A percentile compares a stretch with the other conserved stretches of the same genome.
Conservation (phyloP, 2,329 filamentous ascomycete genomes). For the Ascochyta pisi region DNA sequence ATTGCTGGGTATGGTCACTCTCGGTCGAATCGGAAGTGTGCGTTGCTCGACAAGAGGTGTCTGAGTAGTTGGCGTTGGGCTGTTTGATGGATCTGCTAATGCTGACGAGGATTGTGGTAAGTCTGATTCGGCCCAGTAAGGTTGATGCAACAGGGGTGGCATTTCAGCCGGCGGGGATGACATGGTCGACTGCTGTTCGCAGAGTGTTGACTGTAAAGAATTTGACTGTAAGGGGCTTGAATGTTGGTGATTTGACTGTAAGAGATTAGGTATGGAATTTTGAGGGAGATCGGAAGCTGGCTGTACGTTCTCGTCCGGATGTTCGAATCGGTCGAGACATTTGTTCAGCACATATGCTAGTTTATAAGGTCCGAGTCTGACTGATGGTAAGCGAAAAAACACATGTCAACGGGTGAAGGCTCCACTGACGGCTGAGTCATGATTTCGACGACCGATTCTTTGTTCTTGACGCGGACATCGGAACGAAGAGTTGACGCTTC, state of each 20-base stretch:
- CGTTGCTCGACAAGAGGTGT: background rate
- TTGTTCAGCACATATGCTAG: slow-evolving; percentile 38
- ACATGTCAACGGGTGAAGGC: background rate
- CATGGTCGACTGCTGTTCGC: background rate
- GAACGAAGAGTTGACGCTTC: slow-evolving; percentile 44
- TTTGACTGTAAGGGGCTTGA: too few relatives aligned
- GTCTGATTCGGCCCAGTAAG: slow-evolving; percentile 2
- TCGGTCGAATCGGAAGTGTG: background rate
- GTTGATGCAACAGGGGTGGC: slow-evolving; percentile 1
- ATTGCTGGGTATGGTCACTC: background rate
- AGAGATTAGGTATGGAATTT: background rate
- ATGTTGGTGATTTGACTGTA: too few relatives aligned
- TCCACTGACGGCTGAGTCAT: slow-evolving; percentile 43
- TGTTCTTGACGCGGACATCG: slow-evolving; percentile 37
- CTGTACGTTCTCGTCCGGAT: slow-evolving; percentile 28
- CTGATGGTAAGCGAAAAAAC: slow-evolving; percentile 1
- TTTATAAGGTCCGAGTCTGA: slow-evolving; percentile 44
- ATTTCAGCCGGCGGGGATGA: slow-evolving; percentile 2
- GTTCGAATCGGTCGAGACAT: slow-evolving; percentile 39
- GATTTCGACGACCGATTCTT: slow-evolving; percentile 43
- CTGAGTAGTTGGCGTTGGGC: background rate
- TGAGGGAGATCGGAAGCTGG: background rate
- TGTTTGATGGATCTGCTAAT: background rate
- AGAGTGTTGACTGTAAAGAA: background rate
- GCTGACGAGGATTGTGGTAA: background rate